Percentiles rank a stretch among this genome's conserved stretches.
Conservation (phyloP, 306 rosid genomes). For the Lathyrus aphaca region DNA sequence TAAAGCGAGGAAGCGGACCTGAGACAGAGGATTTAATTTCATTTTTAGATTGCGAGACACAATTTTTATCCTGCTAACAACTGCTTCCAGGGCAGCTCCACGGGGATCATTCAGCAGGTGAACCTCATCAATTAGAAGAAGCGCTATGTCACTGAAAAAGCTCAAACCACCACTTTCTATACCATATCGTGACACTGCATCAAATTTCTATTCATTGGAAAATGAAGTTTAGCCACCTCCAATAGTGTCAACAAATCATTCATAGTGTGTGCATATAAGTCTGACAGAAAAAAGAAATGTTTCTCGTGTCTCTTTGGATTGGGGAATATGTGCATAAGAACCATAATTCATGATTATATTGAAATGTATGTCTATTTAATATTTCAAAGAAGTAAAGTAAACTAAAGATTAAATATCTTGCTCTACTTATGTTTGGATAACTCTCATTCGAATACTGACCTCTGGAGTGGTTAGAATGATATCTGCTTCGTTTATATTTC, state of each 20-base stretch:
- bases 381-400: conserved; percentile 16
- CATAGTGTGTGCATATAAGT: conserved; percentile 22
- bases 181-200: conserved; percentile 88
- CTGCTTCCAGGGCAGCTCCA: conserved; percentile 94
- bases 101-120: conserved; percentile 97
- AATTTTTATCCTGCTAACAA: conserved; percentile 92
- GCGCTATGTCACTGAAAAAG: conserved; percentile 90
- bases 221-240: conserved; percentile 40
- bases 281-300: conserved; percentile 8
- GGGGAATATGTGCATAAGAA: conserved; percentile 24
- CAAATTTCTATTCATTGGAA: conserved; percentile 73
- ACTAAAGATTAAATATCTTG: conserved; percentile 3
- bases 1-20: conserved; percentile 80
- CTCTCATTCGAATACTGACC: conserved; percentile 53
- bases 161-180: conserved; percentile 82
- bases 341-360: conserved; percentile 28
- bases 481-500: conserved; percentile 82
- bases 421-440: conserved; percentile 25
- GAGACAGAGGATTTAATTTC: conserved; percentile 72
- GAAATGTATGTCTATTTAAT: conserved; percentile 27
- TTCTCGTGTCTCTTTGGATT: conserved; percentile 15
- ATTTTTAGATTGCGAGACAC: conserved; percentile 74
- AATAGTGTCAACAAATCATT: conserved; percentile 34
- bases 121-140: conserved; percentile 92
- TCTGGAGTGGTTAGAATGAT: conserved; percentile 95